A percentile compares a stretch with the other conserved stretches of the same genome.
These are phyloP conservation scores for Sugiyamaella floridensis DNA, from an alignment of 805 yeast species.

Conservation along the genomic window DNA sequence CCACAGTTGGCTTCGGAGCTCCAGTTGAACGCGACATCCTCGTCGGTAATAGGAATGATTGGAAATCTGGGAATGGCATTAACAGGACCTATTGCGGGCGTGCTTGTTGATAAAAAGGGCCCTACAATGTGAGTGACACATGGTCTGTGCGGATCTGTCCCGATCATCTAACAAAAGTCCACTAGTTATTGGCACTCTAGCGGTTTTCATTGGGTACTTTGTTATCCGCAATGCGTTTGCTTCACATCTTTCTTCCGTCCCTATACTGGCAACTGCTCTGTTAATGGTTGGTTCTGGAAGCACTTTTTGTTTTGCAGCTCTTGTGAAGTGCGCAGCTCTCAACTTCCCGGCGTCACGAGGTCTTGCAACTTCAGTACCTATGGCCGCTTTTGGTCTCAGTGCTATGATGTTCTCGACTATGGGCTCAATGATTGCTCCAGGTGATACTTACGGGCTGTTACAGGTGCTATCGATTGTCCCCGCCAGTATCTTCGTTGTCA, in stretches of 20 bases:
- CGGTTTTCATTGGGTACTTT: slow-evolving; percentile 49
- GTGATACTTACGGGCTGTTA: slow-evolving; percentile 19
- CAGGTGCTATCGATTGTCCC: slow-evolving; percentile 16
- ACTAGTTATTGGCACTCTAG: slow-evolving; percentile 43
- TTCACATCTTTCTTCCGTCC: slow-evolving; percentile 29
- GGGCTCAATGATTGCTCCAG: slow-evolving; percentile 34
- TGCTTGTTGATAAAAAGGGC: slow-evolving; percentile 56
- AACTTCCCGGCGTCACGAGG: slow-evolving; percentile 63
- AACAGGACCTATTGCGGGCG: slow-evolving; percentile 63
- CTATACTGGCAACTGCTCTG: slow-evolving; percentile 40
- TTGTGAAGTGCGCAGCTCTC: slow-evolving; percentile 66
- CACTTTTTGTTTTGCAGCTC: slow-evolving; percentile 54
- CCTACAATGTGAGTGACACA: slow-evolving; percentile 29
- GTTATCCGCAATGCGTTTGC: slow-evolving; percentile 48
- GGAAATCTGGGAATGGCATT: slow-evolving; percentile 62
- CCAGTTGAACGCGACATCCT: slow-evolving; percentile 52
- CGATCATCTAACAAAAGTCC: slow-evolving; percentile 26
- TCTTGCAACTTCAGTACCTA: slow-evolving; percentile 66
- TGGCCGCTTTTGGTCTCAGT: slow-evolving; percentile 67
- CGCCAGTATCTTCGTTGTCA: slow-evolving; percentile 9
- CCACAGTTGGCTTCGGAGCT: slow-evolving; percentile 64
- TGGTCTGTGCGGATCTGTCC: not conserved
- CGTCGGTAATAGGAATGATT: slow-evolving; percentile 56
- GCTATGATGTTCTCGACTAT: slow-evolving; percentile 60
- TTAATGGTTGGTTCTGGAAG: slow-evolving; percentile 62